Percentiles rank a stretch among this genome's conserved stretches.
Evolutionary conservation across 139 green algal genomes (phyloP).

Genomic region (Protoeuglena noctilucae): DNA sequence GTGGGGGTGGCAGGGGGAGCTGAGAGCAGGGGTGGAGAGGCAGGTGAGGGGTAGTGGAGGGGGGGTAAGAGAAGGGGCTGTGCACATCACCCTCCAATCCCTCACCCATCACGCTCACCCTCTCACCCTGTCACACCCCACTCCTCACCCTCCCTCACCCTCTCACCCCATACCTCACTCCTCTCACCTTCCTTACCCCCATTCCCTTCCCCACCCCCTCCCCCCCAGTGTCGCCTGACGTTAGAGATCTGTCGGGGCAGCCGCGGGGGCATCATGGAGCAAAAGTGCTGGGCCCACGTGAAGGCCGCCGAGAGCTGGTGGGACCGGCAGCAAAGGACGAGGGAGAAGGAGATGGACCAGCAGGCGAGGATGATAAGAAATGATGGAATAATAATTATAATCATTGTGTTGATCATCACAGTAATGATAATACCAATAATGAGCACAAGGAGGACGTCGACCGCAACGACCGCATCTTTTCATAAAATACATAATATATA

Average conservation of each 20-base stretch:
- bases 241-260: conserved; percentile 1
- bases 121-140: background rate
- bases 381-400: no score
- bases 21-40: background rate
- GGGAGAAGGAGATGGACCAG: no score
- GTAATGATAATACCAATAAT: no score
- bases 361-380: no score
- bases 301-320: no score
- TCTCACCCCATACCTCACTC: no score
- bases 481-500: background rate
- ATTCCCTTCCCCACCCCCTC: no score
- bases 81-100: conserved; percentile 8
- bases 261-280: background rate
- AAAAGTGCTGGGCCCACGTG: background rate
- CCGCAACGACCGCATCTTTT: background rate
- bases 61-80: conserved; percentile 51
- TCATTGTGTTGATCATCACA: no score
- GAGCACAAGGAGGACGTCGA: conserved; percentile 14
- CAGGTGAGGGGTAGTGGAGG: conserved; percentile 20
- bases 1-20: background rate
- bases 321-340: no score
- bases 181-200: no score
- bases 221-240: no score
- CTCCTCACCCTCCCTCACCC: no score
- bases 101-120: background rate